Evolutionary conservation across 345 rosid genomes (phyloP), one percentile per base, ranked within the genome.

Genomic region (Salix koriyanagi): DNA sequence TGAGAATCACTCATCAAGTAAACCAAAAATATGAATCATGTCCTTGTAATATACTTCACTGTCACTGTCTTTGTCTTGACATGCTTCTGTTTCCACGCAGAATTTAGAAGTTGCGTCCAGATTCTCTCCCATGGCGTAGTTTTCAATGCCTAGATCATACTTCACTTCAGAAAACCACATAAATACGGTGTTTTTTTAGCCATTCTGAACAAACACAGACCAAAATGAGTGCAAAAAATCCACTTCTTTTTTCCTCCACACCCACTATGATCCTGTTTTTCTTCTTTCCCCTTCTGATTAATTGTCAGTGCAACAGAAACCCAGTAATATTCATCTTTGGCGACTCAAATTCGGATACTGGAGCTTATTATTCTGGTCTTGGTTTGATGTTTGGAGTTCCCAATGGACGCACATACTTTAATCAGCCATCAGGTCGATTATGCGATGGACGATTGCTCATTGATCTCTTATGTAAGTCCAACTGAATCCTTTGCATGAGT

Each of bases 381-480:
- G 79, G 83, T 11, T 5, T 80, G 69, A 73, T 73, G 13, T 84
- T 83, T 7, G 82, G 84, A 73, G 81, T 81, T 21, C 92, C 92
- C 11, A 79, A 85, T 46, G 92, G 90, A 30, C 89, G 87, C 32
- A 76, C 90, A 9, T 83, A 77, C 84, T 87, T 89, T 83, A 80
- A 77, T 16, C 75, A 77, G 75, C 87, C 89, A 77, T 76, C 80
- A 3, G 82, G 84, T 18, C 79, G 86, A 42, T 11, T 77, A 11
- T 58, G 77, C 21, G 83, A 84, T 6, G 94, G 97, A 34, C 85
- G 94, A 21, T 73, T 90, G 77, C 79, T 87, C 66, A 68, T 92
- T 68, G 97, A 92, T 78, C 89, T 88, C 75, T 76, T 86, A 8
- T 80, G 94, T 90, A 41, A 89, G 93, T 41, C 28, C 30, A 3